Base-by-base conservation (phyloP, 208 protist species). In the Perkinsela sp. region DNA sequence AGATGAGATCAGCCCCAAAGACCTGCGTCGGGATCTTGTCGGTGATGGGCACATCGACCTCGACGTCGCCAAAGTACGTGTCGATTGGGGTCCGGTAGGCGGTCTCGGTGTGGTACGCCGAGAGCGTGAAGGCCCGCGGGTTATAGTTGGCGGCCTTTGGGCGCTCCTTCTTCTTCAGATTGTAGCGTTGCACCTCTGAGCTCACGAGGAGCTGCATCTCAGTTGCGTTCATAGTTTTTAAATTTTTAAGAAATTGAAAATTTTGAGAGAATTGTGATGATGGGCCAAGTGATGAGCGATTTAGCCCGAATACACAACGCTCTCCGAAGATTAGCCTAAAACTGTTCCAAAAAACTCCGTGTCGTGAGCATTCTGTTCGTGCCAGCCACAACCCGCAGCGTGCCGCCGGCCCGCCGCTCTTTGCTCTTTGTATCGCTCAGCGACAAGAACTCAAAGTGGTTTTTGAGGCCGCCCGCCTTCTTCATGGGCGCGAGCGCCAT, bases 401-500 rank as follows among this genome's bases (percentile, higher is more conserved):
- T 22, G 22, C 40, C 13, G 6, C 6, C 22, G 6, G 6, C 22
- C 40, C 22, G 6, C 22, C 22, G 6, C 40, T 6, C 6, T 6
- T 6, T 22, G 40, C 40, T 57, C 22, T 57, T 57, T n/a, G 40
- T n/a, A 57, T 57, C 67, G 28, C 29, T 29, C 67, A 30, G 13
- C 13, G 67, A 28, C 13, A 30, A 28, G 28, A 68, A 30, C 28
- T 28, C 67, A 30, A 30, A 68, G 67, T 6, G 16, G 2, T 15
- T 28, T 30, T 85, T 86, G 83, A 87, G 80, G 66, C 86, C 71
- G 13, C 78, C 75, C 74, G 88, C 83, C 72, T 91, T 91, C 68
- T 85, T 77, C 16, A 89, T 76, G 32, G 72, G 73, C n/a, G 78
- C 81, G 48, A 83, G 74, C 72, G 87, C 88, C 48, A 89, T 80